phyloP scores from a whole-genome alignment of 345 rosid species.

The Turritis glabra region DNA sequence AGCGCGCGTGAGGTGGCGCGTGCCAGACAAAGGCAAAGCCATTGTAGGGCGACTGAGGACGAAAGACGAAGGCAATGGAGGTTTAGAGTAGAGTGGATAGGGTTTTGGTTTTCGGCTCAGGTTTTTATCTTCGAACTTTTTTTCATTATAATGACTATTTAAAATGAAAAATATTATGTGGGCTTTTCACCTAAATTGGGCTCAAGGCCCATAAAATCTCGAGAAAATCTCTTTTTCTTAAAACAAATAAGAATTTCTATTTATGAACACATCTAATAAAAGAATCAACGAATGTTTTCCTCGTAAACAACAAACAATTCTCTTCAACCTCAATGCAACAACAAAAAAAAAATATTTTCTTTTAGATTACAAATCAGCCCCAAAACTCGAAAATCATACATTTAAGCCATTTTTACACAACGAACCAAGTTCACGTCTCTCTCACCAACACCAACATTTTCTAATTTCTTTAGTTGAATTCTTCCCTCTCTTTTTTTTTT shows the following conservation, averaged over 20 bases:
- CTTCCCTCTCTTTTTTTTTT: too few relatives aligned
- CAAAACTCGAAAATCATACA: not conserved
- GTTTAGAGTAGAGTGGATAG: slow-evolving; percentile 31
- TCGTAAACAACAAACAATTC: not conserved
- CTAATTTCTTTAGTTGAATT: not conserved
- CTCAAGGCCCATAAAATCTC: not conserved
- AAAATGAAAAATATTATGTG: not conserved
- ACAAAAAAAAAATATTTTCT: not conserved
- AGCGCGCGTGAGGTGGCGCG: slow-evolving; percentile 50
- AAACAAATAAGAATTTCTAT: not conserved
- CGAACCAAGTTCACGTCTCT: not conserved
- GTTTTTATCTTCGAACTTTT: not conserved
- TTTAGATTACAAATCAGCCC: slow-evolving; percentile 5
- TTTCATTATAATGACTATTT: too few relatives aligned
- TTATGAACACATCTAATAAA: slow-evolving; percentile 10
- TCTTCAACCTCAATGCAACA: slow-evolving; percentile 22
- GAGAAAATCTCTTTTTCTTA: not conserved
- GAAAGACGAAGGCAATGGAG: not conserved
- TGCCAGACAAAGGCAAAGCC: slow-evolving; percentile 54
- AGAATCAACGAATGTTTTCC: slow-evolving; percentile 24
- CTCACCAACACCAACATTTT: not conserved
- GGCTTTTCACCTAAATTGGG: slow-evolving; percentile 15
- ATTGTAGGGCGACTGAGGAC: slow-evolving; percentile 38
- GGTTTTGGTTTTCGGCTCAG: slow-evolving; percentile 21
- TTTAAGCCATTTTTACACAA: slow-evolving; percentile 20